phyloP scores from a whole-genome alignment of 2,329 filamentous ascomycete genomes.

The Aureobasidium sp. region DNA sequence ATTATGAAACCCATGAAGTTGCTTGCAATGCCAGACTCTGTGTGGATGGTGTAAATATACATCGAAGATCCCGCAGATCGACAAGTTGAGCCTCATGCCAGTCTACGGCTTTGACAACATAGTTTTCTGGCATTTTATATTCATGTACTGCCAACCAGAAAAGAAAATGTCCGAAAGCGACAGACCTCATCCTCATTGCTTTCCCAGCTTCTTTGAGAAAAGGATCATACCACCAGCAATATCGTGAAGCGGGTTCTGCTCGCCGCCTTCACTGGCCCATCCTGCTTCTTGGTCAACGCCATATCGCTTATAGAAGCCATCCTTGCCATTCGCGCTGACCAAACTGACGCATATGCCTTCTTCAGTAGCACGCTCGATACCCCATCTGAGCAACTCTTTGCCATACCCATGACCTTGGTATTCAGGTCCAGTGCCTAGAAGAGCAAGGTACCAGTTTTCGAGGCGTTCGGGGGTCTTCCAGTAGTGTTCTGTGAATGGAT shows the following conservation, averaged over 20 bases:
- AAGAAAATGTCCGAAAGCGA: not conserved
- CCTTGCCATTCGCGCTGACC: constrained; percentile 19
- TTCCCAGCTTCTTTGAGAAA: constrained; percentile 5
- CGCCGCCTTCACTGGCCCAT: constrained; percentile 9
- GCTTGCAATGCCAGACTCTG: too few species aligned
- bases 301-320: constrained; percentile 19
- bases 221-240: constrained; percentile 13
- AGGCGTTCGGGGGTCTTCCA: constrained; percentile 19
- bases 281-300: constrained; percentile 7
- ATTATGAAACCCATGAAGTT: too few species aligned
- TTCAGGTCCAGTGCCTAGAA: constrained; percentile 20
- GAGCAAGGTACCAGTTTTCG: constrained; percentile 22
- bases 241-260: constrained; percentile 11
- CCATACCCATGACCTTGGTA: constrained; percentile 20
- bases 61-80: too few species aligned
- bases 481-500: constrained; percentile 19
- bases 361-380: constrained; percentile 21
- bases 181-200: not conserved
- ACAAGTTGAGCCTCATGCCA: too few species aligned
- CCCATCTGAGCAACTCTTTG: constrained; percentile 20
- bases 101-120: too few species aligned
- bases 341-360: constrained; percentile 45
- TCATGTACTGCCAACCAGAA: too few species aligned
- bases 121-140: too few species aligned
- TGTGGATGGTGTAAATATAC: too few species aligned